Evolutionary conservation across 2,329 filamentous ascomycete genomes (phyloP).

Genomic region (Colletotrichum sp.): DNA sequence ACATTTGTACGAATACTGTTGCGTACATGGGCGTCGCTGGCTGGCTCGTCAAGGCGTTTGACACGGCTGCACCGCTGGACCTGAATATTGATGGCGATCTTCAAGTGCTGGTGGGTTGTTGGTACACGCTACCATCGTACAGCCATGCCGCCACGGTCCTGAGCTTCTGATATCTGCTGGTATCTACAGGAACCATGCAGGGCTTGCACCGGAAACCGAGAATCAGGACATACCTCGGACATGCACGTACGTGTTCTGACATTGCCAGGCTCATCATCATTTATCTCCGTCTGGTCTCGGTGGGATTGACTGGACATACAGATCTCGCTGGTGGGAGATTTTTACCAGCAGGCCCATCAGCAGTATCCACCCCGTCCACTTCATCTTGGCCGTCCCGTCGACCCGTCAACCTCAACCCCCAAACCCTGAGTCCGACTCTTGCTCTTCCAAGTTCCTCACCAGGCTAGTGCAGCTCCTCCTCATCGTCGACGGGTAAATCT

Average conservation of each 20-base stretch:
- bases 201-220: not conserved
- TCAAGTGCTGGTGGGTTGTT: not conserved
- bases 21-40: not conserved
- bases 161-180: not conserved
- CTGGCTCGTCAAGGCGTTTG: not conserved
- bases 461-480: not conserved
- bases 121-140: not conserved
- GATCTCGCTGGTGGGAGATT: not conserved
- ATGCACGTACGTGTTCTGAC: not conserved
- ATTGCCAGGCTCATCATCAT: conserved; percentile 11
- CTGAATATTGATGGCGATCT: not conserved
- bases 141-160: not conserved
- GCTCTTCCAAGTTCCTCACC: not conserved
- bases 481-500: not conserved
- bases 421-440: not conserved
- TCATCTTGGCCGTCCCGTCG: not conserved
- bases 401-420: not conserved
- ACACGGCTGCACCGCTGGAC: not conserved
- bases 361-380: not conserved
- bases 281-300: not conserved
- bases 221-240: not conserved
- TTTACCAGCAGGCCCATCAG: not conserved
- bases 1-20: not conserved
- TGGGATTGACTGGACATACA: not conserved
- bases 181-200: not conserved